Base-by-base conservation (phyloP, 1,284 basidiomycete species). In the Kwoniella shivajii region DNA sequence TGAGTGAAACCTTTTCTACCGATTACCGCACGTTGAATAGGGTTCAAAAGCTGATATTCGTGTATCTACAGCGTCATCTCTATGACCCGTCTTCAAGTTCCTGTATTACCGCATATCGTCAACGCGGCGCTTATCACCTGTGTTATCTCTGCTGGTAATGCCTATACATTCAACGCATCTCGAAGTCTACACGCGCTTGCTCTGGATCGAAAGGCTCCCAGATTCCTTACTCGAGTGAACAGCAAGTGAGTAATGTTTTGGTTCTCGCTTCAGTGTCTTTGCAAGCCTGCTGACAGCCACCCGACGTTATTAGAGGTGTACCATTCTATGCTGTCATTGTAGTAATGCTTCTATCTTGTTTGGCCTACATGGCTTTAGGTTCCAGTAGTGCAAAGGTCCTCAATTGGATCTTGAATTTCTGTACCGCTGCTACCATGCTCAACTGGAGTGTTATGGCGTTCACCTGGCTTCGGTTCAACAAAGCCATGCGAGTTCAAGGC, bases 41-140 rank as follows among this genome's bases (percentile, higher is more conserved):
- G n/a, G 47, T 20, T n/a, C 30, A 31, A 18, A 65, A 67, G 20
- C 67, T 78, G 63, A 57, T 70, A 6, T 13, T 14, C 29, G 13
- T 54, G 22, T 14, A 7, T 31, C 44, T 71, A 39, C 30, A 59
- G 53, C 43, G 69, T 75, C 46, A 75, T 76, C 54, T 72, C 74
- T 10, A 74, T 80, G 67, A 61, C 71, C 30, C 55, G 64, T 13
- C 71, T 79, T 1, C 62, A 66, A 7, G 77, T 78, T 45, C 67
- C 69, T 29, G 58, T 68, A 11, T 63, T 78, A 10, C 74, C 73
- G 2, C 63, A 61, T 14, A 64, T 77, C 43, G 73, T 81, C 68
- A 75, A 71, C 47, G 73, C 65, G 3, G 62, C 62, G 20, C 57
- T 76, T 18, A 46, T 77, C 37, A 69, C 75, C 44, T 70, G 70